Percentiles rank a stretch among this genome's conserved stretches.
These are phyloP conservation scores for Acer yangbiense DNA, from an alignment of 345 rosid genomes.

Conservation along the genomic window DNA sequence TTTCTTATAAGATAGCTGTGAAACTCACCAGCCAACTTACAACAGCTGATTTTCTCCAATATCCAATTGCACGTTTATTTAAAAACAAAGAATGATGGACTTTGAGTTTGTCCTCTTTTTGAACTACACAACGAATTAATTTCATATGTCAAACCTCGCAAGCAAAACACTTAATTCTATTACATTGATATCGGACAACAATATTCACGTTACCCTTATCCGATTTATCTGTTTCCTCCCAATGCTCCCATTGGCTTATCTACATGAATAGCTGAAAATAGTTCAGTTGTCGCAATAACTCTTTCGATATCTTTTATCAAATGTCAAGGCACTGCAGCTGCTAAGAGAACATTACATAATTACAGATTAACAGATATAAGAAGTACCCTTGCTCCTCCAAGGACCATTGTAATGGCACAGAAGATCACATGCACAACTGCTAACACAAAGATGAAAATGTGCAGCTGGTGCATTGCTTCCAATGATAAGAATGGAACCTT, in stretches of 20 bases:
- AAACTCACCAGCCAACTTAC: conserved; percentile 73
- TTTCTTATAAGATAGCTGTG: not conserved
- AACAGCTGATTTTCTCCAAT: conserved; percentile 66
- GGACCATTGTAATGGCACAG: conserved; percentile 76
- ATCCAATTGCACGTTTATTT: conserved; percentile 47
- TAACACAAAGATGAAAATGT: conserved; percentile 81
- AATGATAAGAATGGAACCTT: conserved; percentile 57
- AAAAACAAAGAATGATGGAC: conserved; percentile 36
- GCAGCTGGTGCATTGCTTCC: conserved; percentile 89
- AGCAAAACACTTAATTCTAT: not conserved
- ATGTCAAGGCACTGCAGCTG: not conserved
- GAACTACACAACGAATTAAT: conserved; percentile 22
- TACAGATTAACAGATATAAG: not conserved
- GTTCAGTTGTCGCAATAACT: not conserved
- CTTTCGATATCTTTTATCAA: not conserved
- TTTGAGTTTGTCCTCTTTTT: conserved; percentile 14
- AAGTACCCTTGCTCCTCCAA: conserved; percentile 74
- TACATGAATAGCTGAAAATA: conserved; percentile 20
- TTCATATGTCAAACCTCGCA: not conserved
- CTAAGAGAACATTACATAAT: not conserved
- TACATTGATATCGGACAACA: not conserved
- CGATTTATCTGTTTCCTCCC: conserved; percentile 48
- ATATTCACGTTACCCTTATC: conserved; percentile 20
- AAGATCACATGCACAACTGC: conserved; percentile 82
- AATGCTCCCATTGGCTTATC: conserved; percentile 80